Evolutionary conservation across 2,329 filamentous ascomycete genomes (phyloP), one percentile per base, ranked within the genome.

Genomic region (Simplicillium sp.): DNA sequence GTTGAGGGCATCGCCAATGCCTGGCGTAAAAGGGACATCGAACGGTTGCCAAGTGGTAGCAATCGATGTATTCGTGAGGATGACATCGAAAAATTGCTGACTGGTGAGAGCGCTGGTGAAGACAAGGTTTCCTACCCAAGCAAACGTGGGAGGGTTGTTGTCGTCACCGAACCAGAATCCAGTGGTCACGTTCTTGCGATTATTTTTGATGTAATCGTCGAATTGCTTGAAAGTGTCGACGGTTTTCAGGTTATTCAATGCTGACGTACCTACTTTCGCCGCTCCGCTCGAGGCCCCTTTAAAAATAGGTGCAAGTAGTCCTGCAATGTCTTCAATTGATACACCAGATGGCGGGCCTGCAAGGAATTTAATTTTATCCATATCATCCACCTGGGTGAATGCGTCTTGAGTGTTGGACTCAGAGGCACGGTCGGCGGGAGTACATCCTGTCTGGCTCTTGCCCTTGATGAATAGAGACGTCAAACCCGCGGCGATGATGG

Each of bases 401-500:
- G 41, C 65, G 49, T 54, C 63, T 48, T 64, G 47, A 0, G 59
- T 60, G 5, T 52, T 50, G 7, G 54, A 54, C 29, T 65, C 66
- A 1, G 70, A 70, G 0, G 71, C 52, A 36, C 68, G 64, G 2
- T 70, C 65, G 1, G 57, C 55, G 1, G 75, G 71, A 13, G 67
- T 64, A 53, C 81, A 85, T 3, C 65, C 67, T 1, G 59, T 65
- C 1, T 67, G 67, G 4, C 58, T 50, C 49, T 79, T 79, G 36
- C 65, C 61, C 34, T 73, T 70, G 7, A 96, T 65, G 51, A 90
- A 89, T 2, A 94, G 68, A 3, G 82, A 85, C 0, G 88, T 85
- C 13, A 95, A 64, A 0, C 82, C 87, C 14, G 87, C 84, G 1
- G 87, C 84, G 42, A 87, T 68, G 40, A 96, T 75, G 0, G 89